Base-by-base conservation (phyloP, 257 asterid species). In the Nicotiana noctiflora region DNA sequence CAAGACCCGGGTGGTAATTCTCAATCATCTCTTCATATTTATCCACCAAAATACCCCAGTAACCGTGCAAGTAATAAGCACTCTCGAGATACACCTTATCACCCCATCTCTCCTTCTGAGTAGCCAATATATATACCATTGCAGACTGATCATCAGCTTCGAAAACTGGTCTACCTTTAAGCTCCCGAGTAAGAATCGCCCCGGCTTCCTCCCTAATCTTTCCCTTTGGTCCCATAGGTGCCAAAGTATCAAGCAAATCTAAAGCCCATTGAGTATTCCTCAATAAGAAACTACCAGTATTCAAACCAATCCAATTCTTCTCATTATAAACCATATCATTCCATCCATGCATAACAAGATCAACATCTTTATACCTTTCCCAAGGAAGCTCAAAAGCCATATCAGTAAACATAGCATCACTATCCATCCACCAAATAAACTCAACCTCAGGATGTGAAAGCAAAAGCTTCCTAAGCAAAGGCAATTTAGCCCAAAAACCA, bases 101-200 rank as follows among this genome's bases (percentile, higher is more conserved):
- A 0, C 88, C 93, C 99, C 99, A 95, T 85, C 77, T 95, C 75
- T 93, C 94, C 87, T 63, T 89, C 82, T 95, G 94, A 4, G 97
- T 95, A 2, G 90, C 92, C 77, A 95, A 80, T 80, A 95, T 81
- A 68, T 95, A 95, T 76, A 95, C 99, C 98, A 95, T 92, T 1
- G 99, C 98, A 11, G 97, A 92, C 83, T 95, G 99, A 86, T 95
- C 99, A 75, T 95, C 99, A 3, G 99, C 98, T 65, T 95, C 99
- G 13, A 95, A 95, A 49, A 86, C 94, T 0, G 99, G 99, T 83
- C 99, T 86, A 21, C 81, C 91, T 81, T 85, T 89, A 2, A 95
- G 89, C 88, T 84, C 99, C 79, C 83, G 82, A 1, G 99, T 91
- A 81, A 95, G 82, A 18, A 95, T 19, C 83, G 87, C 83, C 46